phyloP scores from a whole-genome alignment of 2,329 filamentous ascomycete genomes.

The Corynespora cassiicola region DNA sequence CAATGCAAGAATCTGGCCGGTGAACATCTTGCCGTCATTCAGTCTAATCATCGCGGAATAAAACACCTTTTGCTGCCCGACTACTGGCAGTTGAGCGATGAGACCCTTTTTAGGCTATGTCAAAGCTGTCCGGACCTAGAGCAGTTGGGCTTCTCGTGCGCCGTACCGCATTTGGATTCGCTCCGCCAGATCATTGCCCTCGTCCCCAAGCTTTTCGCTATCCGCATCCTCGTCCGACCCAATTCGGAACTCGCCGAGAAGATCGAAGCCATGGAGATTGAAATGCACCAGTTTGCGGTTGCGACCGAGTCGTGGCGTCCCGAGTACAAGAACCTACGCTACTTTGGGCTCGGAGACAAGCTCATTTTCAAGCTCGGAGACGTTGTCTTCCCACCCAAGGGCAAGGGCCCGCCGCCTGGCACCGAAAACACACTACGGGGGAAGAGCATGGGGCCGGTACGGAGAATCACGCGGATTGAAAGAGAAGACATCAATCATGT shows the following conservation, averaged over 20 bases:
- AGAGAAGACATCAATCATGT: slow-evolving; percentile 47
- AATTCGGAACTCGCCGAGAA: slow-evolving; percentile 32
- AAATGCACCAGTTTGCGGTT: slow-evolving; percentile 39
- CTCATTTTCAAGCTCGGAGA: slow-evolving; percentile 46
- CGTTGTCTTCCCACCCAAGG: slow-evolving; percentile 30
- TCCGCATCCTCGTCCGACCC: slow-evolving; percentile 47
- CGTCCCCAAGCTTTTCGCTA: slow-evolving; percentile 47
- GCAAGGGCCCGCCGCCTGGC: slow-evolving; percentile 9
- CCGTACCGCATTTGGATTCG: slow-evolving; percentile 58
- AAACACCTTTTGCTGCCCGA: slow-evolving; percentile 64
- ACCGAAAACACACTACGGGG: slow-evolving; percentile 34
- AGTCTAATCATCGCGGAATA: slow-evolving; percentile 57
- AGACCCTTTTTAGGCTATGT: slow-evolving; percentile 58
- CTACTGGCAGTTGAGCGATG: slow-evolving; percentile 59
- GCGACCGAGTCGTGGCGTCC: slow-evolving; percentile 41
- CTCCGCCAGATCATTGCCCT: slow-evolving; percentile 44
- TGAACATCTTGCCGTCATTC: slow-evolving; percentile 59
- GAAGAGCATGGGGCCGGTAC: slow-evolving; percentile 30
- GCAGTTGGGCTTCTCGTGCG: slow-evolving; percentile 62
- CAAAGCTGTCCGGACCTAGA: slow-evolving; percentile 64
- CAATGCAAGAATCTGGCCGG: slow-evolving; percentile 45
- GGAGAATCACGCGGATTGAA: slow-evolving; percentile 39
- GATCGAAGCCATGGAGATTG: slow-evolving; percentile 30
- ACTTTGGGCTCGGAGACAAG: slow-evolving; percentile 47
- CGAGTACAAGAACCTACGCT: slow-evolving; percentile 43